phyloP scores from a whole-genome alignment of 352 stramenopile species.

The Thraustochytrium sp. region DNA sequence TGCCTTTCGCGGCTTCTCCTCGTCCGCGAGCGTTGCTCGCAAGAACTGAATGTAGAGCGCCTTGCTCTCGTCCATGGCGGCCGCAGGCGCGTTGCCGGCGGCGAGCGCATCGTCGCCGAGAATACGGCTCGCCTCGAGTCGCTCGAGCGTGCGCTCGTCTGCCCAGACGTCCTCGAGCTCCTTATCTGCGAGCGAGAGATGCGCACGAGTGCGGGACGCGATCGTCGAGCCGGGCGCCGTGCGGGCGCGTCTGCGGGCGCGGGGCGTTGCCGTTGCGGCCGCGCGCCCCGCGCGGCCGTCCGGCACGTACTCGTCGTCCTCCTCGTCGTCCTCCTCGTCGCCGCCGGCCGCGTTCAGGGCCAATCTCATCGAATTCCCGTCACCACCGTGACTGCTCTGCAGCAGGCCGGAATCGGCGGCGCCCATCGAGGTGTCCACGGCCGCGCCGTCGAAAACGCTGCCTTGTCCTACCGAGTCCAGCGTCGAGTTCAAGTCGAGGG shows the following conservation, averaged over 20 bases:
- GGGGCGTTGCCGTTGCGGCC: neutral
- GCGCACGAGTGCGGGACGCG: neutral
- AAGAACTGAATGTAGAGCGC: neutral
- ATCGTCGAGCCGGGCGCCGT: neutral
- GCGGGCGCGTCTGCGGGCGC: neutral
- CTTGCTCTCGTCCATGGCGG: neutral
- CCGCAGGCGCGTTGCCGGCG: neutral
- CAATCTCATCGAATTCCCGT: too few species aligned
- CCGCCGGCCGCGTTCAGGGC: too few species aligned
- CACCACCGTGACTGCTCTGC: too few species aligned
- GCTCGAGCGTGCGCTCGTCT: neutral
- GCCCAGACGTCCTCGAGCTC: neutral
- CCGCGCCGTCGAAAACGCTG: too few species aligned
- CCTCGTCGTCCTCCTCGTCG: neutral
- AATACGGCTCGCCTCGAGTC: slow-evolving; percentile 3
- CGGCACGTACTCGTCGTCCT: slow-evolving; percentile 4
- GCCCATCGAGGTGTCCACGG: too few species aligned
- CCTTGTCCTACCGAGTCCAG: too few species aligned
- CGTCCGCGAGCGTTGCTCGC: neutral
- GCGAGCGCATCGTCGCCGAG: neutral
- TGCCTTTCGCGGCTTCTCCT: neutral
- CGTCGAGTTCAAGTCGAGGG: too few species aligned
- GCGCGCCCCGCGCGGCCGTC: neutral
- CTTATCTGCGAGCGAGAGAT: neutral
- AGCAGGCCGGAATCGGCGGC: too few species aligned